Base-by-base conservation (phyloP, 352 stramenopile species). In the Pythium phragmiticola region DNA sequence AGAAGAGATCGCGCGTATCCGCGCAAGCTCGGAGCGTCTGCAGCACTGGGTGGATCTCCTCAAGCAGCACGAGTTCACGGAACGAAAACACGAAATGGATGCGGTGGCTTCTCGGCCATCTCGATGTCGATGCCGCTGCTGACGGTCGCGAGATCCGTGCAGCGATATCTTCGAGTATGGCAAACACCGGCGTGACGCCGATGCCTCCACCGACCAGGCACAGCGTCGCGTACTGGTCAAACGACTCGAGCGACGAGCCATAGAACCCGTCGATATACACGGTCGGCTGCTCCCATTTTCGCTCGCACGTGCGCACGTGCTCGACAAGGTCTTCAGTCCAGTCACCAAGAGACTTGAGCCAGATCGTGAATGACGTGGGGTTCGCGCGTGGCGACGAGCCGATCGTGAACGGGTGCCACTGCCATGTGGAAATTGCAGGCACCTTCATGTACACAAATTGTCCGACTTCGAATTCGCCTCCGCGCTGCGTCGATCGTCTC, bases 391-490 rank as follows among this genome's bases (percentile, higher is more conserved):
- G 76, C n/a, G 76, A 78, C 21, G 76, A 85, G 2, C 57, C 62
- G 37, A 85, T 76, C 16, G 72, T 81, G 65, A 85, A 80, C 13
- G 74, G 51, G 33, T 86, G 77, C 74, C 74, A 86, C 57, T 86
- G 69, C 7, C 70, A 49, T 62, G 73, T 80, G 17, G 75, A 81
- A 48, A 86, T 68, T 9, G 67, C 21, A 0, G 74, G 77, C 2
- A 69, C 73, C 36, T 81, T 81, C 28, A 83, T 7, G 62, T 83
- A 83, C n/a, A 83, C 43, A 30, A 83, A 78, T 37, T 81, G 70
- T 5, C 74, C 74, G 50, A 80, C 55, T 4, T 43, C 3, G 60
- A 67, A 86, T 28, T 52, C 34, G 7, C 65, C 68, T 13, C 63
- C 60, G 16, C 56, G 43, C 8, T 55, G 30, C 0, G 57, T n/a